A percentile compares a stretch with the other conserved stretches of the same genome.
Conservation (phyloP, 1,284 basidiomycete genomes). For the Volvariella volvacea region DNA sequence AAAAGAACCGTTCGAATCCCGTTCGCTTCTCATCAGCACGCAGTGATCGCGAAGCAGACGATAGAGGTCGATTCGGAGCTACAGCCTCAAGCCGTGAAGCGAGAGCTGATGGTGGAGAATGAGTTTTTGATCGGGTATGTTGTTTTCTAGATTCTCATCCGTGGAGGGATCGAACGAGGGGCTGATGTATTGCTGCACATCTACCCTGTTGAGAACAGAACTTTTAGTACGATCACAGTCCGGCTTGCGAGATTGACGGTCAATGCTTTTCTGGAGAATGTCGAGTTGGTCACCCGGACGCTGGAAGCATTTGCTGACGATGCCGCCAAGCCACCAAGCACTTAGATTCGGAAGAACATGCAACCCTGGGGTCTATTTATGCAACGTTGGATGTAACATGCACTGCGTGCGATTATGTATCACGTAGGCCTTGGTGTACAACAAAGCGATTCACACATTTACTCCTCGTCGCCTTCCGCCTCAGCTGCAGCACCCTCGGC, state of each 20-base stretch:
- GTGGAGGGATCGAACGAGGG: background rate
- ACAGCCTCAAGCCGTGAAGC: slow-evolving; percentile 71
- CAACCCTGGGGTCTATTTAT: background rate
- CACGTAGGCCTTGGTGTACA: background rate
- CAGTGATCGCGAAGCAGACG: slow-evolving; percentile 69
- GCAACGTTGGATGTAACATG: background rate
- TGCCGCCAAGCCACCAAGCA: slow-evolving; percentile 31
- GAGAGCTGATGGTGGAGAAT: slow-evolving; percentile 59
- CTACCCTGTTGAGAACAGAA: slow-evolving; percentile 29
- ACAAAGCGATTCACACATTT: slow-evolving; percentile 12
- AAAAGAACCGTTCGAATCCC: slow-evolving; percentile 70
- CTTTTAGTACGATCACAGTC: slow-evolving; percentile 70
- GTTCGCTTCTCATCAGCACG: slow-evolving; percentile 67
- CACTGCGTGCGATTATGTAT: background rate
- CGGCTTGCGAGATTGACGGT: slow-evolving; percentile 77
- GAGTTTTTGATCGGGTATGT: slow-evolving; percentile 66
- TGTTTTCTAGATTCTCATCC: slow-evolving; percentile 4
- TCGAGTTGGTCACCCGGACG: slow-evolving; percentile 80
- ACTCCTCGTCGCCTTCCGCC: slow-evolving; percentile 26
- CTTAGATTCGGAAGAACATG: too few relatives aligned
- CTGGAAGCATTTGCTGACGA: slow-evolving; percentile 70
- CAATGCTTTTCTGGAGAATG: slow-evolving; percentile 83
- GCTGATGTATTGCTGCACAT: background rate
- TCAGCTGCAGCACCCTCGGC: slow-evolving; percentile 31
- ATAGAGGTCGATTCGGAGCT: slow-evolving; percentile 84